These are phyloP conservation scores for Saturnispora halmiae DNA, from an alignment of 805 yeast species.

Conservation along the genomic window DNA sequence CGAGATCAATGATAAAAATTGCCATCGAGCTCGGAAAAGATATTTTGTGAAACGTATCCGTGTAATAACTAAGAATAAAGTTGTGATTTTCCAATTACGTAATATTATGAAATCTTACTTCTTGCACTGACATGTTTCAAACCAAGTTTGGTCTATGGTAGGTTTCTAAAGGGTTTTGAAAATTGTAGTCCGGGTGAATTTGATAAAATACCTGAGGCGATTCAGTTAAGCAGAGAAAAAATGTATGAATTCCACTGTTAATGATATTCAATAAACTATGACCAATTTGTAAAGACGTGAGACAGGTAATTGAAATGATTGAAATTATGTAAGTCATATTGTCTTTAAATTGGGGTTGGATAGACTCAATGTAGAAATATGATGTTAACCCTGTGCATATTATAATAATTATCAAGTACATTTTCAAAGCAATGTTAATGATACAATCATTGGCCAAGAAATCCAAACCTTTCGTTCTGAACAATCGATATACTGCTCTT, in stretches of 20 bases:
- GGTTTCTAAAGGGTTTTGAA: slow-evolving; percentile 7
- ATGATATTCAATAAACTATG: slow-evolving; percentile 62
- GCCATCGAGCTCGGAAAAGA: too few species aligned
- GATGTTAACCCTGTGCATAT: slow-evolving; percentile 38
- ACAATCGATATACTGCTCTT: slow-evolving; percentile 64
- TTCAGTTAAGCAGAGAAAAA: slow-evolving; percentile 72
- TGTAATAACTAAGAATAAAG: too few species aligned
- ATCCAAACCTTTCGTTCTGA: slow-evolving; percentile 70
- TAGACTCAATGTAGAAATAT: slow-evolving; percentile 55
- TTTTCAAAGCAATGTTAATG: slow-evolving; percentile 63
- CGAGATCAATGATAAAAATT: too few species aligned
- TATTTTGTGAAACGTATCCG: too few species aligned
- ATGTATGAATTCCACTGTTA: slow-evolving; percentile 70
- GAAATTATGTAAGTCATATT: slow-evolving; percentile 43
- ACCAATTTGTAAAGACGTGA: slow-evolving; percentile 65
- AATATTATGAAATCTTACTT: too few species aligned
- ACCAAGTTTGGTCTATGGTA: neutral
- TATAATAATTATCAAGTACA: slow-evolving; percentile 64
- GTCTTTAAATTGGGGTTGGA: slow-evolving; percentile 57
- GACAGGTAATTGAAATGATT: slow-evolving; percentile 28
- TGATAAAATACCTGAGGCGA: slow-evolving; percentile 73
- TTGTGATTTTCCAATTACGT: too few species aligned
- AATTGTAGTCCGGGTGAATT: slow-evolving; percentile 46
- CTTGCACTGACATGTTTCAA: too few species aligned
- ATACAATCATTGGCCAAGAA: slow-evolving; percentile 79